Evolutionary conservation across 202 grass and related monocot species (phyloP).

Genomic region (Zoysia matrella): DNA sequence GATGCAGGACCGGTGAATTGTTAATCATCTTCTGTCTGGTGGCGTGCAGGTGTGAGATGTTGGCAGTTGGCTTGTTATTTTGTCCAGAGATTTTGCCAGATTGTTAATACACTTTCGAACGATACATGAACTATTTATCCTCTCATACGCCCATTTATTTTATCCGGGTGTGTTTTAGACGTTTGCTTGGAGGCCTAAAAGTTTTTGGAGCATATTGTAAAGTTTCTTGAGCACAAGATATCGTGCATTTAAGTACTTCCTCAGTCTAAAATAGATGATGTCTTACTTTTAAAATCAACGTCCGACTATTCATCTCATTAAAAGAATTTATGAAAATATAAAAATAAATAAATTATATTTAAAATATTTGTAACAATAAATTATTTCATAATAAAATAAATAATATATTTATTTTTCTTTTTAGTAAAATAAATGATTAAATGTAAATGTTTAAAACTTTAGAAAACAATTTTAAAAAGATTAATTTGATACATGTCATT

Average conservation of each 20-base stretch:
- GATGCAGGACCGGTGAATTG: constrained; percentile 4
- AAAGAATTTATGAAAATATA: too few species aligned
- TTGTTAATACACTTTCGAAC: not conserved
- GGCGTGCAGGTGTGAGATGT: not conserved
- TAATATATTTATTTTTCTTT: too few species aligned
- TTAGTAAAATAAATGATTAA: too few species aligned
- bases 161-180: not conserved
- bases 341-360: too few species aligned
- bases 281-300: not conserved
- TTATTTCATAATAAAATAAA: too few species aligned
- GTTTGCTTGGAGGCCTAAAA: not conserved
- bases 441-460: too few species aligned
- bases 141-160: not conserved
- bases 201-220: not conserved
- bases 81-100: not conserved
- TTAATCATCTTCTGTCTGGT: not conserved
- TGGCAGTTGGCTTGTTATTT: not conserved
- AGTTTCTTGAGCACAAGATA: not conserved
- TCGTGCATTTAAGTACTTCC: not conserved
- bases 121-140: not conserved
- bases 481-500: too few species aligned
- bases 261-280: too few species aligned
- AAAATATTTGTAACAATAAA: too few species aligned
- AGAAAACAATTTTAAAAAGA: too few species aligned
- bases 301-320: not conserved